Conservation (phyloP, 169 alveolate genomes). For the Plasmodium vinckei region DNA sequence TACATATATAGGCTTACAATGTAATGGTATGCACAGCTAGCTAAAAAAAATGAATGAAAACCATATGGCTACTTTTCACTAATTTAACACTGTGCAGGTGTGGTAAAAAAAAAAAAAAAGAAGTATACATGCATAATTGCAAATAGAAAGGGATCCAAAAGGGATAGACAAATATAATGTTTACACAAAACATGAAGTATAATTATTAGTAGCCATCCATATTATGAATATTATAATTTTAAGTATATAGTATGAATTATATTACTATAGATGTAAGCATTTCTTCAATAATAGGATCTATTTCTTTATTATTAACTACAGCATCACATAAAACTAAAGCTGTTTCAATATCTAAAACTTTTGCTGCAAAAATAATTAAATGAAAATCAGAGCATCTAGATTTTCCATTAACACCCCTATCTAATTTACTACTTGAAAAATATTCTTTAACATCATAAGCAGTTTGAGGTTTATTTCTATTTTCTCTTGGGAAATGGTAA, state of each 20-base stretch:
- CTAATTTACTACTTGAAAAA: slow-evolving; percentile 50
- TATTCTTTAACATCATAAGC: slow-evolving; percentile 37
- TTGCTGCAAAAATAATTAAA: slow-evolving; percentile 90
- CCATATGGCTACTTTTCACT: too few relatives aligned
- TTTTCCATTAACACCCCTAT: slow-evolving; percentile 77
- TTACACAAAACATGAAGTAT: neutral
- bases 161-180: neutral
- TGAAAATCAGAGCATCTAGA: slow-evolving; percentile 90
- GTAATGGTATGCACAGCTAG: too few relatives aligned
- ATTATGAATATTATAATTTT: too few relatives aligned
- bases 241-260: neutral
- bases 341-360: slow-evolving; percentile 93
- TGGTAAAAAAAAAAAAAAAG: neutral
- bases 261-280: slow-evolving; percentile 49
- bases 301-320: slow-evolving; percentile 76
- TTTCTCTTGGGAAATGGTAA: slow-evolving; percentile 85
- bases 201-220: too few relatives aligned
- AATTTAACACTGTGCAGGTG: too few relatives aligned
- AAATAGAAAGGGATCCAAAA: neutral
- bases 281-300: slow-evolving; percentile 78
- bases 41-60: too few relatives aligned
- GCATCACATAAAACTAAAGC: slow-evolving; percentile 89
- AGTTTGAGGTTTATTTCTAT: slow-evolving; percentile 78
- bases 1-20: too few relatives aligned
- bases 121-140: neutral